Conservation (phyloP, 1,284 basidiomycete species). For the Ganoderma multipileum region DNA sequence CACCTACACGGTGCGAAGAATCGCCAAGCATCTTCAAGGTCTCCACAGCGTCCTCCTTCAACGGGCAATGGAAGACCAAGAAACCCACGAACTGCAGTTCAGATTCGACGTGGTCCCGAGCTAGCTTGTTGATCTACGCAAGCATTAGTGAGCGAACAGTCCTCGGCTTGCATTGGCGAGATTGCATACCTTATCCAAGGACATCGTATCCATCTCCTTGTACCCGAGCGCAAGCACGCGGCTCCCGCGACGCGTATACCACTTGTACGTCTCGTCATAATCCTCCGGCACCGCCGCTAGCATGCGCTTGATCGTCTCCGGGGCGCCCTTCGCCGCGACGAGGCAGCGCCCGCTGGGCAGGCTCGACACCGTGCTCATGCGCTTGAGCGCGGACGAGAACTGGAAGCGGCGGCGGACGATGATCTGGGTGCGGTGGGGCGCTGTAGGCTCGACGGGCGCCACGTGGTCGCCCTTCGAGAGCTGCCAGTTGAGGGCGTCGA, state of each 20-base stretch:
- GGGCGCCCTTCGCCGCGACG: slow-evolving; percentile 90
- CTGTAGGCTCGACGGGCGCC: slow-evolving; percentile 58
- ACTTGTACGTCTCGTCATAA: slow-evolving; percentile 94
- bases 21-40: slow-evolving; percentile 92
- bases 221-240: slow-evolving; percentile 90
- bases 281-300: slow-evolving; percentile 72
- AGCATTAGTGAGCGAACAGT: slow-evolving; percentile 9
- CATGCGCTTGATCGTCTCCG: slow-evolving; percentile 93
- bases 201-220: slow-evolving; percentile 79
- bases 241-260: slow-evolving; percentile 89
- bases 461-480: slow-evolving; percentile 84
- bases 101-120: slow-evolving; percentile 82
- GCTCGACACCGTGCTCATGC: slow-evolving; percentile 91
- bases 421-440: slow-evolving; percentile 67
- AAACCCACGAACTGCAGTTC: slow-evolving; percentile 86
- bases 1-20: slow-evolving; percentile 89
- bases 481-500: slow-evolving; percentile 93
- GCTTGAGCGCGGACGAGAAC: slow-evolving; percentile 94
- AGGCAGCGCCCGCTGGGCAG: slow-evolving; percentile 68
- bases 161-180: not conserved
- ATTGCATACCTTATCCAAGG: slow-evolving; percentile 64
- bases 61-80: slow-evolving; percentile 95
- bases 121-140: slow-evolving; percentile 81
- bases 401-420: slow-evolving; percentile 91
- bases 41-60: slow-evolving; percentile 92